Evolutionary conservation across 257 asterid species (phyloP), one percentile per base, ranked within the genome.

Genomic region (Solanum chiquidenum): DNA sequence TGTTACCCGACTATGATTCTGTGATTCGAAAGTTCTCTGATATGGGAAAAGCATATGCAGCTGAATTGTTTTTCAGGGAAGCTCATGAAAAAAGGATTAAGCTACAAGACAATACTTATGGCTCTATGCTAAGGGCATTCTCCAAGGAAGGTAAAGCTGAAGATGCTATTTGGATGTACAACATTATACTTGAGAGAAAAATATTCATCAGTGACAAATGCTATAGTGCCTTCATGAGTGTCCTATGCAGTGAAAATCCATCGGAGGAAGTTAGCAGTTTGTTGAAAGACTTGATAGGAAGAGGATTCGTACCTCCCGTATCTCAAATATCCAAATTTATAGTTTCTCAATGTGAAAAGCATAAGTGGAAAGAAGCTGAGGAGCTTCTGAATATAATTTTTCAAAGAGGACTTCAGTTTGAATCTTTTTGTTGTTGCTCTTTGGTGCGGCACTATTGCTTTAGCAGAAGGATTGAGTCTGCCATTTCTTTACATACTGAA

Each of bases 351-450:
- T 92, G 98, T 87, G 93, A 76, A 42, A 89, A 89, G 58, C 86
- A 69, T 46, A 89, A 64, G 80, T 96, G 98, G 98, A 77, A 87
- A 71, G 96, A 93, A 87, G 97, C 94, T 3, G 98, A 92, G 90
- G 95, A 92, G 86, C 92, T 96, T 69, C 79, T 92, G 31, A 73
- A 87, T 83, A 82, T 87, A 29, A 64, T 91, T 87, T 73, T 93
- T 21, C 88, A 89, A 35, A 91, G 64, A 92, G 94, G 97, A 82
- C 86, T 90, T 88, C 79, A 92, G 82, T 91, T 91, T 16, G 95
- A 94, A 88, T 86, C 94, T 21, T 40, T 33, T n/a, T 91, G 92
- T 37, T 96, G 90, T 89, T 91, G 92, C 90, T 92, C 87, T 55
- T 89, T 96, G 83, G 92, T 95, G 88, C 90, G 85, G 86, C 91